Percentiles rank a stretch among this genome's conserved stretches.
These are phyloP conservation scores for Scheffersomyces illinoinensis DNA, from an alignment of 1,139 yeast genomes.

Conservation along the genomic window DNA sequence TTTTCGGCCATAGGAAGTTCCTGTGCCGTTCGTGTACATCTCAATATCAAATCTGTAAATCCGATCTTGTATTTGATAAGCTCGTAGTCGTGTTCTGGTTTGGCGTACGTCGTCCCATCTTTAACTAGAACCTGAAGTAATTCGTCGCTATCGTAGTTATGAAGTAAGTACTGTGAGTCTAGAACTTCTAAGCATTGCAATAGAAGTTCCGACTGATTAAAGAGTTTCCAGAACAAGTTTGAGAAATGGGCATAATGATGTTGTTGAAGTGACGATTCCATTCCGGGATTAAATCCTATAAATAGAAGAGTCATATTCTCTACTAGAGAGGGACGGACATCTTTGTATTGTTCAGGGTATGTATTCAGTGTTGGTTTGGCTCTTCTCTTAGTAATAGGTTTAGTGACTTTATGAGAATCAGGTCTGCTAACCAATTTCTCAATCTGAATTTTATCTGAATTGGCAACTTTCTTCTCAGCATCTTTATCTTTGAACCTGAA, in stretches of 20 bases:
- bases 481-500: slow-evolving; percentile 1
- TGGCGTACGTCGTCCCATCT: slow-evolving; percentile 16
- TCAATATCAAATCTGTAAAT: slow-evolving; percentile 66
- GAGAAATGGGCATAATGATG: slow-evolving; percentile 77
- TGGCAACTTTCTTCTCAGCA: background rate
- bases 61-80: slow-evolving; percentile 55
- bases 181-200: slow-evolving; percentile 14
- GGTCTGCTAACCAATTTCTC: background rate
- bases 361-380: background rate
- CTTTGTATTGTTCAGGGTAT: background rate
- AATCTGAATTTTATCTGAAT: background rate
- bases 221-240: slow-evolving; percentile 68
- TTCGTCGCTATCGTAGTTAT: slow-evolving; percentile 9
- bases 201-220: slow-evolving; percentile 55
- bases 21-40: slow-evolving; percentile 63
- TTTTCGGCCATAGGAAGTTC: slow-evolving; percentile 58
- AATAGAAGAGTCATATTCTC: slow-evolving; percentile 40
- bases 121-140: slow-evolving; percentile 10
- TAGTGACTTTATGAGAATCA: background rate
- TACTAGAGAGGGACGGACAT: background rate
- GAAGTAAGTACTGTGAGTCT: slow-evolving; percentile 1
- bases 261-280: slow-evolving; percentile 60
- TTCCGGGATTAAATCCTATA: slow-evolving; percentile 77
- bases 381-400: background rate
- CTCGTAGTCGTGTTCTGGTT: slow-evolving; percentile 45